These are phyloP conservation scores for Ceratocystis lukuohia DNA, from an alignment of 2,329 filamentous ascomycete species.

Conservation along the genomic window DNA sequence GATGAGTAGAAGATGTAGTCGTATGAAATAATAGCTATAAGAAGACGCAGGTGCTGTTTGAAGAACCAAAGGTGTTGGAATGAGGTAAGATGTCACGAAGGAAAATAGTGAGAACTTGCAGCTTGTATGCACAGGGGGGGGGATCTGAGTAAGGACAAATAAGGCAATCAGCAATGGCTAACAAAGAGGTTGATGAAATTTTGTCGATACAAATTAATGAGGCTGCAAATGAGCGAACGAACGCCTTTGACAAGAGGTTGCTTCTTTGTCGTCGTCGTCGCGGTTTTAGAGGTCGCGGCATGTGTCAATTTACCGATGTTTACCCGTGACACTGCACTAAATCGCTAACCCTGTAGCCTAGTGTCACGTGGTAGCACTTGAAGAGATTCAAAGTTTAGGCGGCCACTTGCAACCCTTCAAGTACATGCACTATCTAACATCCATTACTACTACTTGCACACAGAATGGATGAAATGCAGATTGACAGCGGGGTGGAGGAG, in stretches of 20 bases:
- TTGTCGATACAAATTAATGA: constrained; percentile 5
- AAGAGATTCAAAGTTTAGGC: no score
- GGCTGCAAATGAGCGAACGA: constrained; percentile 6
- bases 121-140: not conserved
- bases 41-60: not conserved
- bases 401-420: no score
- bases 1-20: not conserved
- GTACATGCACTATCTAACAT: not conserved
- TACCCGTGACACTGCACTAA: not conserved
- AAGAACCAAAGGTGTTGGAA: not conserved
- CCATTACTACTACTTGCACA: not conserved
- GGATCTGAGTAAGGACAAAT: not conserved
- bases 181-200: not conserved
- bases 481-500: not conserved
- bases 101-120: not conserved
- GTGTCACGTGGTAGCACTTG: not conserved
- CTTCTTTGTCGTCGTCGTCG: constrained; percentile 12
- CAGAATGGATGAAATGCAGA: constrained; percentile 14
- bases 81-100: not conserved
- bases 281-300: constrained; percentile 5
- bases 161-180: not conserved
- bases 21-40: not conserved
- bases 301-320: not conserved
- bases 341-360: constrained; percentile 1
- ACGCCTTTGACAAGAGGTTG: not conserved